A percentile compares a stretch with the other conserved stretches of the same genome.
Evolutionary conservation across 192 early-diverging fungal species (phyloP).

Genomic region (Jimgerdemannia lactiflua): DNA sequence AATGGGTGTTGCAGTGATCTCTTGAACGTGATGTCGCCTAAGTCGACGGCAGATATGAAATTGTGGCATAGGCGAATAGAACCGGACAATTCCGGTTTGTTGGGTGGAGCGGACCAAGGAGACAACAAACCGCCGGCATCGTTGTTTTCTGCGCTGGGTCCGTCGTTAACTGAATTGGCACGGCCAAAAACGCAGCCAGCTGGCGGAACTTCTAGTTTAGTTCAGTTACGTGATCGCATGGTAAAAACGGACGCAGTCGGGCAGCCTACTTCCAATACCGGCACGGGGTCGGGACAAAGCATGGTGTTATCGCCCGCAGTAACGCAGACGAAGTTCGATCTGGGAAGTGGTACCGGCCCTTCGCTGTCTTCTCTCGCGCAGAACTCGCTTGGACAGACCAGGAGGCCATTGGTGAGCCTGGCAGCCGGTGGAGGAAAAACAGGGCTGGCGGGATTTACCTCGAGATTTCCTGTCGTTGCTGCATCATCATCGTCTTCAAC

Average conservation of each 20-base stretch:
- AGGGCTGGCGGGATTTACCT: background rate
- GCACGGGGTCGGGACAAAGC: background rate
- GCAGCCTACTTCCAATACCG: background rate
- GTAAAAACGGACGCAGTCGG: background rate
- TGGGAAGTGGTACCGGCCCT: background rate
- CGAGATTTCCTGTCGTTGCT: too few relatives aligned
- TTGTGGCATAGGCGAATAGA: background rate
- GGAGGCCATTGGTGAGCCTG: background rate
- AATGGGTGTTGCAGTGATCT: background rate
- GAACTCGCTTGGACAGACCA: background rate
- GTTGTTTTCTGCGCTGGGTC: background rate
- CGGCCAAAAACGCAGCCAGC: slow-evolving; percentile 2
- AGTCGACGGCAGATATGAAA: background rate
- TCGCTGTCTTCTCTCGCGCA: background rate
- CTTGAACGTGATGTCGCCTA: background rate
- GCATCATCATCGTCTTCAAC: too few relatives aligned
- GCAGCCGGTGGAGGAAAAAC: background rate
- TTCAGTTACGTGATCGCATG: background rate
- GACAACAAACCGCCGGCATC: background rate
- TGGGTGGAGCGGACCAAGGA: slow-evolving; percentile 14
- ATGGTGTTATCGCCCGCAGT: background rate
- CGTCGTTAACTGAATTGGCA: slow-evolving; percentile 11
- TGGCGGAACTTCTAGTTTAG: background rate
- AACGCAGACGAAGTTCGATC: background rate
- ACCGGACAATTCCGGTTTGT: slow-evolving; percentile 1